Evolutionary conservation across 1,284 basidiomycete species (phyloP).

Genomic region (Malassezia slooffiae): DNA sequence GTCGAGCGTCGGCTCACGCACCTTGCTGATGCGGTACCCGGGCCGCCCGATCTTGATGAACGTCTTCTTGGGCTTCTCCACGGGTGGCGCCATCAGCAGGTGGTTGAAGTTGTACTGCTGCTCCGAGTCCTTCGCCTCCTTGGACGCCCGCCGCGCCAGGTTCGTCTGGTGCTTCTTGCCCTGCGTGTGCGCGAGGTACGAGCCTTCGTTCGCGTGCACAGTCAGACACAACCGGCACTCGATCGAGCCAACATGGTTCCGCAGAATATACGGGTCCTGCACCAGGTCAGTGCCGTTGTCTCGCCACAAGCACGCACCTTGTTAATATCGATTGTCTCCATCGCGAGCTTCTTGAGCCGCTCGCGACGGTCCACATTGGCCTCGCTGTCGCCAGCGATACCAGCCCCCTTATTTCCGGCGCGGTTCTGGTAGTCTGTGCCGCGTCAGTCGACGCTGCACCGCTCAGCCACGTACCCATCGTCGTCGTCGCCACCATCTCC

Average conservation of each 20-base stretch:
- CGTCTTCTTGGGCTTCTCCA: constrained; percentile 31
- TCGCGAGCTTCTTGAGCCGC: constrained; percentile 75
- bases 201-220: constrained; percentile 96
- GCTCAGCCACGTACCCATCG: constrained; percentile 9
- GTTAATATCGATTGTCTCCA: constrained; percentile 41
- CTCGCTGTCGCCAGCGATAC: constrained; percentile 66
- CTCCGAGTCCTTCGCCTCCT: constrained; percentile 70
- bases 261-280: constrained; percentile 94
- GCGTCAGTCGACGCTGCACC: neutral
- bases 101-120: constrained; percentile 36
- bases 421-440: constrained; percentile 46
- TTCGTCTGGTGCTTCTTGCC: constrained; percentile 99
- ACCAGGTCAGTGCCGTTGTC: neutral
- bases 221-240: constrained; percentile 97
- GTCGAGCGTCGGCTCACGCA: constrained; percentile 54
- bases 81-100: constrained; percentile 52
- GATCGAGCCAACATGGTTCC: constrained; percentile 89
- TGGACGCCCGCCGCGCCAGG: constrained; percentile 83
- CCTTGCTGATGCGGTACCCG: constrained; percentile 82
- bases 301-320: constrained; percentile 15
- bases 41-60: constrained; percentile 96
- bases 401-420: constrained; percentile 46
- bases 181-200: constrained; percentile 96
- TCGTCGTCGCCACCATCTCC: no score
- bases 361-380: constrained; percentile 90